Evolutionary conservation across 257 asterid species (phyloP).

Genomic region (Solanum piurae): DNA sequence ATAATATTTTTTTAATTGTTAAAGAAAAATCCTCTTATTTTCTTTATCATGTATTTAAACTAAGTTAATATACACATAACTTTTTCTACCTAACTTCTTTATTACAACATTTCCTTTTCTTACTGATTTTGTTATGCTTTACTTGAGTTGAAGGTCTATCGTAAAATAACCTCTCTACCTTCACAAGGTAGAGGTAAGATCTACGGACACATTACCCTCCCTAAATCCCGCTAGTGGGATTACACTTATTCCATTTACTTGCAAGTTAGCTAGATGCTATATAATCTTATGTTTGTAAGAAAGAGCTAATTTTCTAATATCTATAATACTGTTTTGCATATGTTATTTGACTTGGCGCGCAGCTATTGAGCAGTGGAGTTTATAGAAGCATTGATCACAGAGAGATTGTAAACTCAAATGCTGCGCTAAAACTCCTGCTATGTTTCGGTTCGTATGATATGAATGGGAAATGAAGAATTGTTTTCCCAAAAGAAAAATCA

Average conservation of each 20-base stretch:
- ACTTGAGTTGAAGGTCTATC: too few species aligned
- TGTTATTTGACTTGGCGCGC: neutral
- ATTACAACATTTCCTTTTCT: too few species aligned
- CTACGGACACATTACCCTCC: neutral
- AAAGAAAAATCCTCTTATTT: too few species aligned
- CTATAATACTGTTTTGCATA: neutral
- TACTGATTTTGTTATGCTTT: too few species aligned
- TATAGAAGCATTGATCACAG: slow-evolving; percentile 44
- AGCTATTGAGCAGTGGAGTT: slow-evolving; percentile 40
- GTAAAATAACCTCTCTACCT: neutral
- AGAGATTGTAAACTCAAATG: slow-evolving; percentile 26
- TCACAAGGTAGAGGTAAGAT: neutral
- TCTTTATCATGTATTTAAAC: too few species aligned
- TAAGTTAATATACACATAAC: too few species aligned
- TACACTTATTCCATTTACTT: neutral
- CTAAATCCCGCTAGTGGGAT: too few species aligned
- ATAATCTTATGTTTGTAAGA: neutral
- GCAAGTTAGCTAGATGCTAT: neutral
- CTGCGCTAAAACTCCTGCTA: neutral
- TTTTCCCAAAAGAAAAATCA: neutral
- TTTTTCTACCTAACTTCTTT: too few species aligned
- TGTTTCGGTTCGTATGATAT: neutral
- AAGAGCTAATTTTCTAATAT: neutral
- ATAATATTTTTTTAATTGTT: too few species aligned
- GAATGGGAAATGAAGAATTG: neutral